phyloP scores from a whole-genome alignment of 768 basidiomycete genomes.

The Lentinula boryana region DNA sequence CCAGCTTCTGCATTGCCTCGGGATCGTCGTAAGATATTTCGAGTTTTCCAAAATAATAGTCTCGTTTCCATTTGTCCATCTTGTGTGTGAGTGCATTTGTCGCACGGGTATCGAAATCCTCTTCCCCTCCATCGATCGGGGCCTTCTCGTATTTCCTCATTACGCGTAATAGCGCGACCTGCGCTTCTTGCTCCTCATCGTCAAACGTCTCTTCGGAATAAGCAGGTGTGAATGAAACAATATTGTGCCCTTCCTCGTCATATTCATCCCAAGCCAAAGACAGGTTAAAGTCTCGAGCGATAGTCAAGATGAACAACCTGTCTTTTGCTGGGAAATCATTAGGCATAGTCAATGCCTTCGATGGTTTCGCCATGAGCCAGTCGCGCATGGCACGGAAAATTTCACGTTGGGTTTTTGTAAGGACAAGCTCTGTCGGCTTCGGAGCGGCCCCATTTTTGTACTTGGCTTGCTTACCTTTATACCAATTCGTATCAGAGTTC shows the following conservation, averaged over 20 bases:
- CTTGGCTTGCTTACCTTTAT: conserved; percentile 87
- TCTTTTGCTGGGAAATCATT: conserved; percentile 81
- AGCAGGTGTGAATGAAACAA: conserved; percentile 51
- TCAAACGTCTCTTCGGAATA: conserved; percentile 48
- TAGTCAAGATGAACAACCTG: conserved; percentile 66
- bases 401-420: conserved; percentile 68
- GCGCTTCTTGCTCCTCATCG: conserved; percentile 63
- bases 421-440: conserved; percentile 33
- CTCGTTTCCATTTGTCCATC: conserved; percentile 89
- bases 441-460: conserved; percentile 55
- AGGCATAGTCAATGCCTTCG: conserved; percentile 54
- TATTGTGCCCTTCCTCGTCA: conserved; percentile 73
- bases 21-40: conserved; percentile 71
- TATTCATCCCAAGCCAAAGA: conserved; percentile 90
- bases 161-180: conserved; percentile 73
- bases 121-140: conserved; percentile 65
- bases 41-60: conserved; percentile 90
- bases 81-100: conserved; percentile 70
- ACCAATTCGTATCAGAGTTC: conserved; percentile 86
- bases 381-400: conserved; percentile 75
- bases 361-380: conserved; percentile 53
- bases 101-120: conserved; percentile 74
- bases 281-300: conserved; percentile 76
- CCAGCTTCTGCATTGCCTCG: conserved; percentile 61
- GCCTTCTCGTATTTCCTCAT: conserved; percentile 86